Conservation (phyloP, 306 rosid species). For the Nissolia schottii region DNA sequence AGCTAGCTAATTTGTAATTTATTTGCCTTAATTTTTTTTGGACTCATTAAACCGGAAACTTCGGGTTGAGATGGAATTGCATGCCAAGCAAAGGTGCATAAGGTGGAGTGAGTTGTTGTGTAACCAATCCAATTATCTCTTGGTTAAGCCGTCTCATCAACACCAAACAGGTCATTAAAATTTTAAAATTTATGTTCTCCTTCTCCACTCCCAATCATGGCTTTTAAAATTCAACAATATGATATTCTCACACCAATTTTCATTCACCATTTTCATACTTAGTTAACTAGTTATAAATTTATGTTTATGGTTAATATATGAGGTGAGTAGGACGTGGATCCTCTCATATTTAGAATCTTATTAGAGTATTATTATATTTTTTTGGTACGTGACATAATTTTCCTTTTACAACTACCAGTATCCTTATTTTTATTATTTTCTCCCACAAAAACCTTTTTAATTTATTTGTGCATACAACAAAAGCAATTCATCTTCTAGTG, state of each 20-base stretch:
- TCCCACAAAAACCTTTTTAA: background rate
- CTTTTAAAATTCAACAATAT: background rate
- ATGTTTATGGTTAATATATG: too few species aligned
- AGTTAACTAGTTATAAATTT: background rate
- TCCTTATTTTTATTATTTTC: too few species aligned
- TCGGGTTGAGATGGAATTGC: slow-evolving; percentile 19
- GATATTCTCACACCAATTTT: background rate
- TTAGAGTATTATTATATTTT: too few species aligned
- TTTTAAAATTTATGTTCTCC: background rate
- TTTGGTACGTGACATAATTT: too few species aligned
- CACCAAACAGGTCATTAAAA: slow-evolving; percentile 26
- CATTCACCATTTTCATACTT: too few species aligned
- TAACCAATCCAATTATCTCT: slow-evolving; percentile 17
- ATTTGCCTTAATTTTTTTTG: background rate
- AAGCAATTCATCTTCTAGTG: background rate
- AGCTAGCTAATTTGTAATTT: background rate
- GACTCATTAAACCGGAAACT: slow-evolving; percentile 19
- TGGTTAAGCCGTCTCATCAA: slow-evolving; percentile 38
- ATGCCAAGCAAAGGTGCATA: slow-evolving; percentile 46
- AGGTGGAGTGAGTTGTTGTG: slow-evolving; percentile 27
- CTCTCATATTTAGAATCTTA: too few species aligned
- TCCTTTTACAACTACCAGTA: too few species aligned
- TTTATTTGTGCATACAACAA: background rate
- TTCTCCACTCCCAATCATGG: background rate
- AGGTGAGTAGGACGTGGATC: too few species aligned